Base-by-base conservation (phyloP, 768 basidiomycete species). In the Hygrophorus russula region DNA sequence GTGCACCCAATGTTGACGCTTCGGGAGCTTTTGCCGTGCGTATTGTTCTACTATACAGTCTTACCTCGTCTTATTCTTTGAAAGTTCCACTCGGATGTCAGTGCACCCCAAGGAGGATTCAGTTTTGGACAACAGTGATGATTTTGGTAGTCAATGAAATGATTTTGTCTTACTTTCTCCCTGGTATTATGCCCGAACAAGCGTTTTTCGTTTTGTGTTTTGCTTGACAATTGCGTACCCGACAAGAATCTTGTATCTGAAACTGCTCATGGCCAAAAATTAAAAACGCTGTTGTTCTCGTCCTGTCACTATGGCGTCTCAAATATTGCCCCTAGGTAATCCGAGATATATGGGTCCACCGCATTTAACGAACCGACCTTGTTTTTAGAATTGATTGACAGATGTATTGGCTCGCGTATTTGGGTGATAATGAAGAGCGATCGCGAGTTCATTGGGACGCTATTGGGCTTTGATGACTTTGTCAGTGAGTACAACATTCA, bases 401-500 rank as follows among this genome's bases (percentile, higher is more conserved):
- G 87, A 59, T 97, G 94, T 59, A 98, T 97, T 59, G 94, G 94
- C 45, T 94, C 91, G 28, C 78, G 80, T 39, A 93, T 98, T 57
- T 96, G 91, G 89, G 94, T 98, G 54, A 80, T 98, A 60, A 97
- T 96, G 90, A 98, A 97, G 68, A 82, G 74, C 53, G 92, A 99
- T 49, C 82, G 91, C 36, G 94, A 99, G 66, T 99, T 97, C 65
- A 88, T 86, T 17, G 94, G 94, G 9, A 96, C 81, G 2, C 70
- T 99, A 33, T 72, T 94, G 28, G 94, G 94, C 2, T 99, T 99
- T 54, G 94, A 99, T 59, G 94, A 99, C 64, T 99, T 94, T 62
- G 94, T 99, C 62, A 99, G 94, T 97, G 60, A 75, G 94, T 93
- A 32, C 24, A 9, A 42, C 7, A 19, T 20, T 31, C 15, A 19